phyloP scores from a whole-genome alignment of 2,329 filamentous ascomycete species.

The Onygenales sp. region DNA sequence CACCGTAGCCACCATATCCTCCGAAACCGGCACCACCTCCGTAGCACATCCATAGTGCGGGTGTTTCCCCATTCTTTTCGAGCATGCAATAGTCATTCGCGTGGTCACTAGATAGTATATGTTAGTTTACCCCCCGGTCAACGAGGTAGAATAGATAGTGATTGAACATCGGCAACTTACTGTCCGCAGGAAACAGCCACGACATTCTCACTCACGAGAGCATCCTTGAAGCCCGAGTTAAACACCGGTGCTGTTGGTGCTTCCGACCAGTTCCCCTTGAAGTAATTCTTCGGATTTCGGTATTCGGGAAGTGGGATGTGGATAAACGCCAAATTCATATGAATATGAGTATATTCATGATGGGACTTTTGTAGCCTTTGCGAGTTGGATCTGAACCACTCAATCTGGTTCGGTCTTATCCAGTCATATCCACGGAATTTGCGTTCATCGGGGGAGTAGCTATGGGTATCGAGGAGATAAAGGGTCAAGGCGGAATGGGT shows the following conservation, averaged over 20 bases:
- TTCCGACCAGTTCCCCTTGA: conserved; percentile 69
- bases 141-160: too few relatives aligned
- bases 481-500: conserved; percentile 85
- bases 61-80: conserved; percentile 44
- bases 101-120: conserved; percentile 56
- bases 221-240: conserved; percentile 89
- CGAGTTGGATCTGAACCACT: conserved; percentile 82
- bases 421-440: conserved; percentile 93
- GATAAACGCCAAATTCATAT: conserved; percentile 94
- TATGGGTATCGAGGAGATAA: conserved; percentile 90
- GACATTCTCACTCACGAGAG: conserved; percentile 74
- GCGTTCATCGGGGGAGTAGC: conserved; percentile 81
- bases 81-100: conserved; percentile 94
- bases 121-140: not conserved
- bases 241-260: conserved; percentile 76
- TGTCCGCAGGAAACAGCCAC: conserved; percentile 86
- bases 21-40: conserved; percentile 86
- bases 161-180: conserved; percentile 40
- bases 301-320: conserved; percentile 96
- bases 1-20: conserved; percentile 85
- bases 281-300: conserved; percentile 47
- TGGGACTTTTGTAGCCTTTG: conserved; percentile 66
- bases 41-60: conserved; percentile 95
- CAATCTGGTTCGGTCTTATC: conserved; percentile 88
- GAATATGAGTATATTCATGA: conserved; percentile 76